Evolutionary conservation across 1,139 yeast species (phyloP).

Genomic region (Pichia sp.): DNA sequence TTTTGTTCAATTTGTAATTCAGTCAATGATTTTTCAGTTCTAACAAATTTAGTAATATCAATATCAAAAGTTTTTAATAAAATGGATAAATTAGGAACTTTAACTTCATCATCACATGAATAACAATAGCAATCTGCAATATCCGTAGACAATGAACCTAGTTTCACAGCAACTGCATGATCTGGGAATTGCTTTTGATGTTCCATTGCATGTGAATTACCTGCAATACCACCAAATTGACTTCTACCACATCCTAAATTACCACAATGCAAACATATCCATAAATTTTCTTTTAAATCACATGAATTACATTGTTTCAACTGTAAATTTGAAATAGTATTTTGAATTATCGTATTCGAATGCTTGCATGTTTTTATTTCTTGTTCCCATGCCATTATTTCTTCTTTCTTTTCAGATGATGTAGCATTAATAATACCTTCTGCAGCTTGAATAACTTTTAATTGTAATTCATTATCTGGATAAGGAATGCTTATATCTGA

Average conservation of each 20-base stretch:
- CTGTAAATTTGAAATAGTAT: constrained; percentile 29
- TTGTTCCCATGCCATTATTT: constrained; percentile 87
- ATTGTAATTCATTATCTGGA: constrained; percentile 20
- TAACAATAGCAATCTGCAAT: constrained; percentile 84
- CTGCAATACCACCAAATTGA: constrained; percentile 89
- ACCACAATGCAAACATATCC: constrained; percentile 93
- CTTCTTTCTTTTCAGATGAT: constrained; percentile 62
- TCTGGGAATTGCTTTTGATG: constrained; percentile 50
- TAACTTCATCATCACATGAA: constrained; percentile 80
- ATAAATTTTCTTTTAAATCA: constrained; percentile 67
- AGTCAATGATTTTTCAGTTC: constrained; percentile 79
- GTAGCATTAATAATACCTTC: constrained; percentile 53
- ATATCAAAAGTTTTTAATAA: constrained; percentile 62
- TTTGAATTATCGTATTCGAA: constrained; percentile 47
- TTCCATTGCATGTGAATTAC: constrained; percentile 80
- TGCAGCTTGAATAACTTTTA: constrained; percentile 30
- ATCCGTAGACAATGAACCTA: constrained; percentile 79
- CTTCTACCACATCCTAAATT: constrained; percentile 86
- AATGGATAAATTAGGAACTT: constrained; percentile 53
- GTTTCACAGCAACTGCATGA: constrained; percentile 82
- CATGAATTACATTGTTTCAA: constrained; percentile 56
- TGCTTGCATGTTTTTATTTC: constrained; percentile 80
- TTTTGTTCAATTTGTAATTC: constrained; percentile 92
- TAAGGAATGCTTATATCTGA: constrained; percentile 26
- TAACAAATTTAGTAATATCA: constrained; percentile 47